Conservation (phyloP, 2,329 filamentous ascomycete genomes). For the Stachybotrys echinatus region DNA sequence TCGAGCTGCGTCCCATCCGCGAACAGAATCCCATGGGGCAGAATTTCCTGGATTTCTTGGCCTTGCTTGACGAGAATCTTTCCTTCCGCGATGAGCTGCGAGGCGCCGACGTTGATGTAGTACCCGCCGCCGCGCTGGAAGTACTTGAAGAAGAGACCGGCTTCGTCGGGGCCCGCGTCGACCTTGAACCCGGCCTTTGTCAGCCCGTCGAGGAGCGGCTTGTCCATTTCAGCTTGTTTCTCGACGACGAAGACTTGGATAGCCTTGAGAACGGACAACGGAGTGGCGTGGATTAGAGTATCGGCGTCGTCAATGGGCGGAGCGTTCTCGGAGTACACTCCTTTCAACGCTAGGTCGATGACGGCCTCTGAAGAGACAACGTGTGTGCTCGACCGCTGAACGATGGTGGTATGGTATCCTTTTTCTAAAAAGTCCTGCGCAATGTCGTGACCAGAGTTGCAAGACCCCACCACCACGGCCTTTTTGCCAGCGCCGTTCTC, state of each 20-base stretch:
- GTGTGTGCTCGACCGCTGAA: slow-evolving; percentile 62
- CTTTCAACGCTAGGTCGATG: slow-evolving; percentile 46
- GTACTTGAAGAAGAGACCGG: slow-evolving; percentile 58
- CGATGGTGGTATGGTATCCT: slow-evolving; percentile 62
- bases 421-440: slow-evolving; percentile 63
- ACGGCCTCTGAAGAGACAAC: slow-evolving; percentile 54
- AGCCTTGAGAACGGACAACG: slow-evolving; percentile 55
- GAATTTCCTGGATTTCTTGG: slow-evolving; percentile 47
- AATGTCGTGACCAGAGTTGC: slow-evolving; percentile 66
- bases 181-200: slow-evolving; percentile 54
- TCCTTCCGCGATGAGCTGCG: slow-evolving; percentile 56
- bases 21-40: slow-evolving; percentile 38
- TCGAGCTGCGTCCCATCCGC: slow-evolving; percentile 50
- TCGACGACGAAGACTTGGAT: slow-evolving; percentile 41
- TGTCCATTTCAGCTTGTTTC: slow-evolving; percentile 28
- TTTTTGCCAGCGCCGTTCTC: slow-evolving; percentile 46
- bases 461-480: slow-evolving; percentile 61
- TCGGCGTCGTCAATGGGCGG: slow-evolving; percentile 64
- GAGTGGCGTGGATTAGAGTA: slow-evolving; percentile 50
- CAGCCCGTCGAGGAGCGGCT: slow-evolving; percentile 36
- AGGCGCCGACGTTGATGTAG: slow-evolving; percentile 65
- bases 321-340: slow-evolving; percentile 42
- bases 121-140: slow-evolving; percentile 63
- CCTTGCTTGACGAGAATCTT: slow-evolving; percentile 59
- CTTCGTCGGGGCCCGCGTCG: slow-evolving; percentile 50